phyloP scores from a whole-genome alignment of 306 rosid genomes.

The Fragaria iinumae region DNA sequence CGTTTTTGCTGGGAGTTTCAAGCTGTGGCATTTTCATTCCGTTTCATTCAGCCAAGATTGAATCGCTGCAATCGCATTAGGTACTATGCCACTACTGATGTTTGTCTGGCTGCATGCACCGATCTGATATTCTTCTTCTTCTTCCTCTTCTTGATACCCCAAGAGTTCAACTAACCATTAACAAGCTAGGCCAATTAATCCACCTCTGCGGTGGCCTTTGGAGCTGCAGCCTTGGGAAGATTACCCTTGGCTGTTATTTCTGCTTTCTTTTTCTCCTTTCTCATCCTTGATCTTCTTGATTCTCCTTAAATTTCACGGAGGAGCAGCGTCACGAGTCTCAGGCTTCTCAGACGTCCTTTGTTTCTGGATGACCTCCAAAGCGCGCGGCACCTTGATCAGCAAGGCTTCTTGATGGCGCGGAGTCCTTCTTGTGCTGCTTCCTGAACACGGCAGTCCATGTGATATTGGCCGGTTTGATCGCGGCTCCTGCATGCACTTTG shows the following conservation, averaged over 20 bases:
- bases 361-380: constrained; percentile 48
- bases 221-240: constrained; percentile 21
- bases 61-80: no score
- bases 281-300: constrained; percentile 50
- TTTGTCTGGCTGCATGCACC: no score
- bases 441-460: constrained; percentile 53
- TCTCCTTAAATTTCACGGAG: constrained; percentile 48
- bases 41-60: no score
- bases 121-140: no score
- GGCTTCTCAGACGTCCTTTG: constrained; percentile 37
- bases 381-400: constrained; percentile 35
- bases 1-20: not conserved
- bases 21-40: not conserved
- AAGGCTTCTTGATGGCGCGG: constrained; percentile 34
- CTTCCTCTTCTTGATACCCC: no score
- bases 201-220: constrained; percentile 13
- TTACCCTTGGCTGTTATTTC: constrained; percentile 39
- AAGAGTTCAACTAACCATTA: no score
- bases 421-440: constrained; percentile 35
- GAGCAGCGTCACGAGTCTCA: constrained; percentile 43
- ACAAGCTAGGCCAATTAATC: no score
- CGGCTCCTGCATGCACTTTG: constrained; percentile 45
- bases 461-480: constrained; percentile 43
- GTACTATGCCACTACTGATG: no score
- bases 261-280: constrained; percentile 42